These are phyloP conservation scores for Draba incana DNA, from an alignment of 345 rosid genomes.

Conservation along the genomic window DNA sequence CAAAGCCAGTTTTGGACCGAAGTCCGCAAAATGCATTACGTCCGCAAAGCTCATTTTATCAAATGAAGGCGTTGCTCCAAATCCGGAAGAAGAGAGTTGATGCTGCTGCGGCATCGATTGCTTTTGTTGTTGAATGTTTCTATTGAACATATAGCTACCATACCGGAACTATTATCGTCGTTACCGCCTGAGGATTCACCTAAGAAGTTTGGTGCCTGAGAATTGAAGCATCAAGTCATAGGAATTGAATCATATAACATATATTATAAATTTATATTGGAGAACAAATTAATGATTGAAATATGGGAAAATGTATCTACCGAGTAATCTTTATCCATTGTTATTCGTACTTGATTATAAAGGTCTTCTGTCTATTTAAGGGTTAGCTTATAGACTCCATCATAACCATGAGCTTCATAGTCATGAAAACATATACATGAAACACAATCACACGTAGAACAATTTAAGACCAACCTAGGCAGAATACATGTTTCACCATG, in stretches of 20 bases:
- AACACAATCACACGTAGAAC: constrained; percentile 15
- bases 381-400: too few relatives aligned
- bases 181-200: constrained; percentile 55
- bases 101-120: constrained; percentile 48
- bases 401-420: constrained; percentile 11
- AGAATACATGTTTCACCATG: background rate
- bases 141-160: constrained; percentile 64
- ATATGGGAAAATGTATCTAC: constrained; percentile 43
- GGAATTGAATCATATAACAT: constrained; percentile 35
- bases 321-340: constrained; percentile 83
- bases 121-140: constrained; percentile 44
- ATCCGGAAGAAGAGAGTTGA: constrained; percentile 51
- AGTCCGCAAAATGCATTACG: constrained; percentile 91
- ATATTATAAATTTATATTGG: constrained; percentile 9
- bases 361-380: background rate
- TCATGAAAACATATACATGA: constrained; percentile 23
- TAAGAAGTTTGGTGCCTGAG: constrained; percentile 52
- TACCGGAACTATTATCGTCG: constrained; percentile 44
- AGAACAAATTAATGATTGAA: background rate
- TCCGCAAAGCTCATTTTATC: constrained; percentile 82
- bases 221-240: constrained; percentile 26
- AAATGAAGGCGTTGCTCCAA: constrained; percentile 51
- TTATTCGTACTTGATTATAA: constrained; percentile 29
- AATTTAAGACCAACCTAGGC: constrained; percentile 23
- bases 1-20: constrained; percentile 71